These are phyloP conservation scores for Excoecaria agallocha DNA, from an alignment of 345 rosid genomes.

Conservation along the genomic window DNA sequence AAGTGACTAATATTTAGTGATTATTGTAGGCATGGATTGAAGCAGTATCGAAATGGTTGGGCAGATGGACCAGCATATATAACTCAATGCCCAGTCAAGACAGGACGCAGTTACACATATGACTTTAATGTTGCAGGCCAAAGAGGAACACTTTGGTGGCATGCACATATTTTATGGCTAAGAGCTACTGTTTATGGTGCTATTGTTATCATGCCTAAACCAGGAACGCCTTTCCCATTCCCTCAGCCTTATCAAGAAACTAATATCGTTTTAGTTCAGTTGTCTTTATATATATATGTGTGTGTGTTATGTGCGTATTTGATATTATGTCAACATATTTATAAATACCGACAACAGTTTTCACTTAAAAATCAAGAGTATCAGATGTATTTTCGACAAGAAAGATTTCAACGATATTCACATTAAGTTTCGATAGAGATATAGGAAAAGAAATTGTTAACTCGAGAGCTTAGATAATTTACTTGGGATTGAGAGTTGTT, in stretches of 20 bases:
- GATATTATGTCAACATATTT: no score
- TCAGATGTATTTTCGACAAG: no score
- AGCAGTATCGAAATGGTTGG: background rate
- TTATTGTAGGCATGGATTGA: background rate
- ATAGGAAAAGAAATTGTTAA: no score
- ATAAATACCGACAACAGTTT: no score
- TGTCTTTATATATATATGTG: no score
- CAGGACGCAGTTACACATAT: background rate
- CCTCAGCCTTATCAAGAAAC: background rate
- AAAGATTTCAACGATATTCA: no score
- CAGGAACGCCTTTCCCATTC: background rate
- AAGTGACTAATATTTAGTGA: background rate
- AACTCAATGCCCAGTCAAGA: background rate
- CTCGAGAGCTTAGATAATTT: no score
- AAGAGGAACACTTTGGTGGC: background rate
- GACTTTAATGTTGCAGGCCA: background rate
- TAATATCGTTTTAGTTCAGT: background rate
- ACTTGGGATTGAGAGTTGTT: no score
- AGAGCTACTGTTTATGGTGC: background rate
- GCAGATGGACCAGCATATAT: conserved; percentile 1
- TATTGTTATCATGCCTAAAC: background rate
- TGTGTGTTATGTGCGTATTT: no score
- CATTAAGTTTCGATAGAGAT: no score
- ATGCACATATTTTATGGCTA: background rate
- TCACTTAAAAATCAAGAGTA: no score